phyloP scores from a whole-genome alignment of 768 basidiomycete genomes.

The Termitomyces sp. region DNA sequence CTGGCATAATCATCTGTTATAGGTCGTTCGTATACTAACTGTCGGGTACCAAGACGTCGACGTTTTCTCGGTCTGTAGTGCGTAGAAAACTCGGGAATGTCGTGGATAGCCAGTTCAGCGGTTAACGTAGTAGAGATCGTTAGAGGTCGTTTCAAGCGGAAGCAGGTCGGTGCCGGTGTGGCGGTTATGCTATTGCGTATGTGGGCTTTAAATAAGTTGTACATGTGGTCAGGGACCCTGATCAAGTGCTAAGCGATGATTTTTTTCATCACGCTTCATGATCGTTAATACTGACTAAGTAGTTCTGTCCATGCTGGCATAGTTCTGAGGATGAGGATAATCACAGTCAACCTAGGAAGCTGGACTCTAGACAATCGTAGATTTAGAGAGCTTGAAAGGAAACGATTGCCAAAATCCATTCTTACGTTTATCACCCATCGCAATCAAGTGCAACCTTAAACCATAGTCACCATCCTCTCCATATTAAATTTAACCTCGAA shows the following conservation, averaged over 20 bases:
- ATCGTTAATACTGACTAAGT: neutral
- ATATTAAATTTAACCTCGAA: no score
- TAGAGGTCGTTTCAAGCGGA: slow-evolving; percentile 6
- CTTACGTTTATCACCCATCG: no score
- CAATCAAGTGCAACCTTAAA: no score
- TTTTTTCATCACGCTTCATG: neutral
- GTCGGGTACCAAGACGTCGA: neutral
- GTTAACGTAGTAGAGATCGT: slow-evolving; percentile 4
- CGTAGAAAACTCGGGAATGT: slow-evolving; percentile 11
- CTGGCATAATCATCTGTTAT: slow-evolving; percentile 13
- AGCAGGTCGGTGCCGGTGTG: slow-evolving; percentile 6
- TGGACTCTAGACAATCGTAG: neutral
- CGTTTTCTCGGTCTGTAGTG: neutral
- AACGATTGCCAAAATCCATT: neutral
- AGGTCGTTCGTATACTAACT: neutral
- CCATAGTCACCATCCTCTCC: no score
- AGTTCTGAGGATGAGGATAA: neutral
- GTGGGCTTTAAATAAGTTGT: neutral
- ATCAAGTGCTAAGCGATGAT: neutral
- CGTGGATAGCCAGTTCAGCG: slow-evolving; percentile 15
- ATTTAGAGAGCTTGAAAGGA: no score
- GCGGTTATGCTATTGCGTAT: neutral
- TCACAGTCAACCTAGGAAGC: neutral
- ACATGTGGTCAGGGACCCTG: neutral
- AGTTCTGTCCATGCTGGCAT: neutral